These are phyloP conservation scores for Pseudogymnoascus sp. DNA, from an alignment of 2,329 filamentous ascomycete genomes.

Conservation along the genomic window DNA sequence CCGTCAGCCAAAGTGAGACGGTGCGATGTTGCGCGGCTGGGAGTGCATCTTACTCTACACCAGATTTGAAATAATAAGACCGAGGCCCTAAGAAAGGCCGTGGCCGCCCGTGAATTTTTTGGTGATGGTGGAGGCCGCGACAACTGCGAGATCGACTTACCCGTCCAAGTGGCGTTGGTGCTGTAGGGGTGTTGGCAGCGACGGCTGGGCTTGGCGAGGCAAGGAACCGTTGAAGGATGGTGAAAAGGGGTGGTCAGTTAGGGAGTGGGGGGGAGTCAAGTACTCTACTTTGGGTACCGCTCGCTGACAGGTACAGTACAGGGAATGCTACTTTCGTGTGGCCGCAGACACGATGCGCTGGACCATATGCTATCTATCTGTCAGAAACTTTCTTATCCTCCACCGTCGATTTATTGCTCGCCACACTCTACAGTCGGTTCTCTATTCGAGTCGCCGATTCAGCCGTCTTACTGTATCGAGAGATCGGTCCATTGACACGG, in stretches of 20 bases:
- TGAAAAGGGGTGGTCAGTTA: background rate
- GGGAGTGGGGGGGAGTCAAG: background rate
- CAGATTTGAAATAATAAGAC: constrained; percentile 3
- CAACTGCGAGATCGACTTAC: constrained; percentile 4
- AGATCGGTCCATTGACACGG: background rate
- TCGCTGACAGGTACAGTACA: background rate
- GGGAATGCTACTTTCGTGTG: background rate
- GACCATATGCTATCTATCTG: background rate
- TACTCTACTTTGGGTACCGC: background rate
- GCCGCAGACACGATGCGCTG: background rate
- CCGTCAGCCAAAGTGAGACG: background rate
- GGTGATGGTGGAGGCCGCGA: background rate
- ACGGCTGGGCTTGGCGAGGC: background rate
- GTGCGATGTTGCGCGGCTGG: background rate
- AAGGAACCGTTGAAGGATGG: background rate
- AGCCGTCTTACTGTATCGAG: background rate
- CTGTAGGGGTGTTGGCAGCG: background rate
- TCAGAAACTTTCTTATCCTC: background rate
- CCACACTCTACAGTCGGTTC: background rate
- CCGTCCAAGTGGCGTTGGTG: background rate
- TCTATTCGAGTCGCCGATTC: background rate
- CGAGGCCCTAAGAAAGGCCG: background rate
- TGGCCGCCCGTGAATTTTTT: background rate
- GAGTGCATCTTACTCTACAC: background rate
- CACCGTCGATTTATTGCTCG: background rate